Base-by-base conservation (phyloP, 495 filamentous ascomycete species). In the Neurospora terricola region DNA sequence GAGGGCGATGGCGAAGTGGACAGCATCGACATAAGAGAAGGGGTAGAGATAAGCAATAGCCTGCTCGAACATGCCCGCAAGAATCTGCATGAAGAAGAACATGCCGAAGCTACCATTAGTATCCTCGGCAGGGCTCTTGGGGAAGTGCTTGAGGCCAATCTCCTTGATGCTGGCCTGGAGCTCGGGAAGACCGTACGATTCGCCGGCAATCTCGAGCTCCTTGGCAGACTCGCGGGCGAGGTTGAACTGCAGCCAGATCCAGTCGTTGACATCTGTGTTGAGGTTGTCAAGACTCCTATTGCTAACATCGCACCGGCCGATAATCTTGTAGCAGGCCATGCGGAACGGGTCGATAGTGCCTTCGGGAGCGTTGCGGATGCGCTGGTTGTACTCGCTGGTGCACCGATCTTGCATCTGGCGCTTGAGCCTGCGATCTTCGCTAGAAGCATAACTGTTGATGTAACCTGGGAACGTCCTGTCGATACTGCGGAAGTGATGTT, bases 261-360 rank as follows among this genome's bases (percentile, higher is more conserved):
- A 98, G 79, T 98, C 96, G 76, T 97, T 93, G 68, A 97, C 90
- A 34, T 89, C 91, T 72, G 91, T 91, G 71, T 88, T 90, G 21
- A 98, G 86, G 69, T 88, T 88, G n/a, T 96, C 92, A 12, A 98
- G 85, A 72, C 87, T 92, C 75, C 94, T 88, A 70, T 91, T 91
- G 73, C 82, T 86, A 23, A 99, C 87, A 76, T 98, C 96, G 82
- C 94, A 97, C 39, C 96, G 93, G 68, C 96, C 96, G 76, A 98
- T 91, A 72, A 99, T 89, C 82, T 98, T 98, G 87, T 98, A 98
- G 80, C 97, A 97, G 18, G 94, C 94, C 89, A 97, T 94, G 59
- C 94, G 90, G 82, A 96, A 99, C 43, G 96, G 96, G 83, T 99
- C 95, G 75, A 95, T 89, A 16, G 91, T 91, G 73, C 94, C 91